Percentiles rank a stretch among this genome's conserved stretches.
phyloP scores from a whole-genome alignment of 192 early-diverging fungal species.

The Entomortierella chlamydospora region DNA sequence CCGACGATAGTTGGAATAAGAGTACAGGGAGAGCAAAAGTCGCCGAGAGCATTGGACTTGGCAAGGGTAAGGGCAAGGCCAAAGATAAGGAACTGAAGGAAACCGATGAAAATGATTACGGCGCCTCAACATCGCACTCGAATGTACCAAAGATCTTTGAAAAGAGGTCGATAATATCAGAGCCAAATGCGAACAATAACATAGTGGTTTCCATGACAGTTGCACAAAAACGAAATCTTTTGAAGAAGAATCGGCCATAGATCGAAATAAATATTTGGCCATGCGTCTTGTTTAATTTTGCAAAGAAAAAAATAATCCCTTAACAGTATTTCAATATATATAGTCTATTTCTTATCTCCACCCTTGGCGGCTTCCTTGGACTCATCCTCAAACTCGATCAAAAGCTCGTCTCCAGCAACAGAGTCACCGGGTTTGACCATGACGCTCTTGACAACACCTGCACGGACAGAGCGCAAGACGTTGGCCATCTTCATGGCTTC shows the following conservation, averaged over 20 bases:
- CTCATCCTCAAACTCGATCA: constrained; percentile 73
- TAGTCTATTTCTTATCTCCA: constrained; percentile 47
- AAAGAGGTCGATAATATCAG: too few species aligned
- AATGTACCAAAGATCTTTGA: background rate
- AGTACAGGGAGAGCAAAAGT: background rate
- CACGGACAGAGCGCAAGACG: constrained; percentile 81
- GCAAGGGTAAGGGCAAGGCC: constrained; percentile 16
- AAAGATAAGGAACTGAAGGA: background rate
- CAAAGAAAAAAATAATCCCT: too few species aligned
- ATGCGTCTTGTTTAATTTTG: too few species aligned
- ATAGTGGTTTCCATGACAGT: background rate
- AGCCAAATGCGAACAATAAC: background rate
- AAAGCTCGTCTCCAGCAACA: constrained; percentile 83
- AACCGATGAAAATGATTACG: constrained; percentile 16
- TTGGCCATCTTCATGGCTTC: constrained; percentile 99
- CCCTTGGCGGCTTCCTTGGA: constrained; percentile 33
- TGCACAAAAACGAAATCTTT: constrained; percentile 20
- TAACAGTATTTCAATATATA: too few species aligned
- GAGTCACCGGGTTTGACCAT: constrained; percentile 76
- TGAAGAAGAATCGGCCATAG: constrained; percentile 7
- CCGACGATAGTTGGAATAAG: background rate
- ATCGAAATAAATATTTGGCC: background rate
- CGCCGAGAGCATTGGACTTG: background rate
- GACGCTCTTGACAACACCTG: constrained; percentile 83
- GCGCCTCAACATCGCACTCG: background rate